Evolutionary conservation across 345 rosid species (phyloP).

Genomic region (Rhodomyrtus tomentosa): DNA sequence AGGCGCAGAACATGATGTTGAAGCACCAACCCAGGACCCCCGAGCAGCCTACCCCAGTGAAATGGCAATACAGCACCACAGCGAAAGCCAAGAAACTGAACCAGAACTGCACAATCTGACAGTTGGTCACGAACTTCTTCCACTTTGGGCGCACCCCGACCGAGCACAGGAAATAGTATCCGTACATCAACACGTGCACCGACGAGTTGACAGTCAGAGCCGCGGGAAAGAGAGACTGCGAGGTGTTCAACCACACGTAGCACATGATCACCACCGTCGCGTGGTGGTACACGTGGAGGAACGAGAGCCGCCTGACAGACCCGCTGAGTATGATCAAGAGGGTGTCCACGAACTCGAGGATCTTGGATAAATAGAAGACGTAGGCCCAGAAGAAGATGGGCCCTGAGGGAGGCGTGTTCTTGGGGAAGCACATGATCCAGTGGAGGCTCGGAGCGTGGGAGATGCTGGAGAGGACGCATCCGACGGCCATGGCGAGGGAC

Average conservation of each 20-base stretch:
- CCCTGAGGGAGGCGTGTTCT: slow-evolving; percentile 21
- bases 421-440: slow-evolving; percentile 39
- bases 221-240: slow-evolving; percentile 51
- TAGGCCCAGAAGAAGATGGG: slow-evolving; percentile 65
- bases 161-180: slow-evolving; percentile 48
- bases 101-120: slow-evolving; percentile 69
- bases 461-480: slow-evolving; percentile 44
- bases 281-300: slow-evolving; percentile 87
- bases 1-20: slow-evolving; percentile 48
- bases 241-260: slow-evolving; percentile 42
- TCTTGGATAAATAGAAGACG: slow-evolving; percentile 55
- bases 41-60: slow-evolving; percentile 33
- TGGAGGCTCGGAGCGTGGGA: slow-evolving; percentile 10
- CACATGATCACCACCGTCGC: slow-evolving; percentile 68
- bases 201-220: slow-evolving; percentile 42
- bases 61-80: slow-evolving; percentile 32
- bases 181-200: slow-evolving; percentile 71
- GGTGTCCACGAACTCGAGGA: slow-evolving; percentile 48
- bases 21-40: slow-evolving; percentile 65
- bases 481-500: slow-evolving; percentile 59
- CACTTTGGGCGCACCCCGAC: slow-evolving; percentile 53
- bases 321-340: slow-evolving; percentile 36
- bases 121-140: slow-evolving; percentile 69
- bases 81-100: slow-evolving; percentile 38
- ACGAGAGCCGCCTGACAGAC: slow-evolving; percentile 25